Base-by-base conservation (phyloP, 1,139 yeast species). In the Yamadazyma dendronema region DNA sequence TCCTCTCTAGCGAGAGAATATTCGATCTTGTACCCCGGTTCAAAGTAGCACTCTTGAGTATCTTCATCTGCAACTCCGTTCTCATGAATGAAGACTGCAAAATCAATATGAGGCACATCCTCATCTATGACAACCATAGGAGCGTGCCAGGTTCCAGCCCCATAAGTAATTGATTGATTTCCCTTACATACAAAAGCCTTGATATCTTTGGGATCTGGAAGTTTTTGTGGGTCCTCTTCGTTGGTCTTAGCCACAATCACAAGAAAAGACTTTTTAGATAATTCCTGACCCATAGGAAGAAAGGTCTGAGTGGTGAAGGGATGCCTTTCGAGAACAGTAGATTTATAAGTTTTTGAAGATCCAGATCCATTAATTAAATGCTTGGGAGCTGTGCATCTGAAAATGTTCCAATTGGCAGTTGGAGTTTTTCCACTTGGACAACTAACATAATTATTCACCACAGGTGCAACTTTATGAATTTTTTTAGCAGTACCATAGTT, bases 401-500 rank as follows among this genome's bases (percentile, higher is more conserved):
- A 90, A 29, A 90, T 72, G 57, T 89, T 87, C 84, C 89, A 81
- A 49, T 85, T 83, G 3, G 95, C 81, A 0, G 77, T 67, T 0
- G 79, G 72, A 17, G 54, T 37, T 29, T 53, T 56, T 2, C 73
- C 69, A 42, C 81, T 74, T 1, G 79, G 70, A 10, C 80, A 70
- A 1, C 61, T 40, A 1, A 43, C 45, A 48, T 71, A 84, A 34
- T 67, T 65, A 57, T 84, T 83, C 9, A 62, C 61, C 3, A 85
- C 67, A 1, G 88, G 83, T 3, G 92, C 80, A 8, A 88, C 94
- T 44, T 82, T 73, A 48, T 77, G 79, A 34, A 87, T 61, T 53
- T 89, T 90, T 4, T 77, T 67, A 1, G 97, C 97, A 2, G 97
- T 89, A n/a, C 97, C 97, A 53, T 90, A 89, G 58, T 90, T 90